These are phyloP conservation scores for Boletales sp. DNA, from an alignment of 768 basidiomycete genomes.

Conservation along the genomic window DNA sequence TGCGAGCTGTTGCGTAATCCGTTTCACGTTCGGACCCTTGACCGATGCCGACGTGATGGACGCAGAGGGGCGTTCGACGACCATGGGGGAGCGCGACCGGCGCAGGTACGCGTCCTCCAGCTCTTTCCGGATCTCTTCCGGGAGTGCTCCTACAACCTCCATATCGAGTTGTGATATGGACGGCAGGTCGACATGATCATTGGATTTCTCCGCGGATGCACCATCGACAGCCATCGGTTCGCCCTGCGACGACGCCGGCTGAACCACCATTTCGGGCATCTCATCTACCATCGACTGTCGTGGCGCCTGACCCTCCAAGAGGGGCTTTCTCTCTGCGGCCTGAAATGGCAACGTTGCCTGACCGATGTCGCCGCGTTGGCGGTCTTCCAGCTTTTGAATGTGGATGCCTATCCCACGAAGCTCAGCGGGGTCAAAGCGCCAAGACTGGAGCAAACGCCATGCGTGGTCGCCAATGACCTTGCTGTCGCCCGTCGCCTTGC, in stretches of 20 bases:
- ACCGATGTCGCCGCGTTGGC: constrained; percentile 37
- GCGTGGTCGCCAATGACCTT: constrained; percentile 71
- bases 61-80: constrained; percentile 7
- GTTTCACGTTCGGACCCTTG: constrained; percentile 47
- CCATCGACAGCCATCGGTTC: constrained; percentile 10
- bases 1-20: constrained; percentile 61
- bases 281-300: neutral
- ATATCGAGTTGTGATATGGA: constrained; percentile 75
- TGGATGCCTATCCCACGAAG: constrained; percentile 92
- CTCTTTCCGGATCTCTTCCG: constrained; percentile 65
- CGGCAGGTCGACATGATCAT: constrained; percentile 44
- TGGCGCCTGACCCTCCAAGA: constrained; percentile 1
- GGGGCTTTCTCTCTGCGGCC: constrained; percentile 7
- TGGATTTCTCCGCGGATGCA: constrained; percentile 8
- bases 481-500: constrained; percentile 70
- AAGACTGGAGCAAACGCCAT: constrained; percentile 67
- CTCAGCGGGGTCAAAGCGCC: constrained; percentile 79
- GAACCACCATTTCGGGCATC: constrained; percentile 22
- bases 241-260: constrained; percentile 34
- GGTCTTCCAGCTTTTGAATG: constrained; percentile 79
- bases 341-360: constrained; percentile 66
- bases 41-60: constrained; percentile 7
- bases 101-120: constrained; percentile 64
- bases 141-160: constrained; percentile 67
- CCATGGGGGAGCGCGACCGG: constrained; percentile 50